Conservation (phyloP, 176 grass and related monocot genomes). For the Avena atlantica region DNA sequence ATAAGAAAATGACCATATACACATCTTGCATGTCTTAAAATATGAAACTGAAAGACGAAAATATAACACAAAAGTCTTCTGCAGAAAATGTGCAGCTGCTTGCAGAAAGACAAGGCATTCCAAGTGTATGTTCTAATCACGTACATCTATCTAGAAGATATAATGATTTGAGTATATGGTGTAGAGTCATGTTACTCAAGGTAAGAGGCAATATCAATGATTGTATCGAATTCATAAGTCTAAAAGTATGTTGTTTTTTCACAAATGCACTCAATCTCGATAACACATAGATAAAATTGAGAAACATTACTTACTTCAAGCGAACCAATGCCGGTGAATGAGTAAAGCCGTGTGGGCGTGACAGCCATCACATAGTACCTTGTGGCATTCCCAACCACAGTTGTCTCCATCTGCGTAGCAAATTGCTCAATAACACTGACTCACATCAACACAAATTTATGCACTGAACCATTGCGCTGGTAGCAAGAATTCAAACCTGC, state of each 20-base stretch:
- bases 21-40: neutral
- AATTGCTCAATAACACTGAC: neutral
- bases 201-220: neutral
- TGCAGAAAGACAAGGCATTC: neutral
- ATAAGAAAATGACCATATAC: constrained; percentile 28
- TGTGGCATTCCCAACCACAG: constrained; percentile 52
- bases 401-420: constrained; percentile 76
- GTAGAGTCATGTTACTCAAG: neutral
- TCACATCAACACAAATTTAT: constrained; percentile 9
- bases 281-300: constrained; percentile 11
- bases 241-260: constrained; percentile 27
- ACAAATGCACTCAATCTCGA: constrained; percentile 14
- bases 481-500: constrained; percentile 54
- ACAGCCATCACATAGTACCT: constrained; percentile 98
- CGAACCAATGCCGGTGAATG: constrained; percentile 92
- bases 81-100: constrained; percentile 5
- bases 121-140: neutral
- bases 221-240: neutral
- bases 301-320: constrained; percentile 70
- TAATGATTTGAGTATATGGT: neutral
- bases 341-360: constrained; percentile 83
- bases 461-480: neutral
- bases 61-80: neutral
- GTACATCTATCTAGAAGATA: neutral
- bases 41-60: constrained; percentile 25